Evolutionary conservation across 2,329 filamentous ascomycete genomes (phyloP), one percentile per base, ranked within the genome.

Genomic region (Beauveria rudraprayagi): DNA sequence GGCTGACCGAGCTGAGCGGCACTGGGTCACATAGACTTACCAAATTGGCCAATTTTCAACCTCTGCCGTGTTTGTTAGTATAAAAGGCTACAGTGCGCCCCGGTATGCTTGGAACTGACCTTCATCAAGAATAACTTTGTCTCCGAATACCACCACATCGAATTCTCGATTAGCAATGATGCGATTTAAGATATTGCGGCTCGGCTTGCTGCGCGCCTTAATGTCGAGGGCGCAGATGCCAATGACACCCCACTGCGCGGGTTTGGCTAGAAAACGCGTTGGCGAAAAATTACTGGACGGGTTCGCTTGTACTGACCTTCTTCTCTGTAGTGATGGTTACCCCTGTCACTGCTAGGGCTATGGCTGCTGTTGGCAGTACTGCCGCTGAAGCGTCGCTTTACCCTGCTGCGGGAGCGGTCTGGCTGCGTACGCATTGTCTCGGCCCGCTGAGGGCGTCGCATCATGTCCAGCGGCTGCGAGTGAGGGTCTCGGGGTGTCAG

Each of bases 61-160:
- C 64, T 90, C 90, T 85, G 43, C 37, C 34, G 30, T 52, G 50
- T 28, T 16, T 37, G 57, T 53, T 44, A 41, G 14, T 8, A 64
- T 51, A 56, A 64, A 37, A 61, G 43, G 40, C 58, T 37, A 37
- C 16, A 63, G 51, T 30, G n/a, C 47, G 59, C 64, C 44, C 48
- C 22, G 62, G 63, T 64, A 46, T 17, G 50, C 26, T 40, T 22
- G 30, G 52, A 46, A 37, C n/a, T 67, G 67, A 84, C 83, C 83
- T 83, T 99, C 94, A 70, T 99, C 94, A 41, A 99, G 80, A 67
- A 99, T 99, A 48, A 97, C 93, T 76, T 99, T 99, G 78, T 99
- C 94, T 53, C 94, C 95, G 77, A 99, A 99, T 14, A 99, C 93
- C 64, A 96, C 88, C 26, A 97, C 92, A 69, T 99, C 93, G 70